Conservation (phyloP, 2,329 filamentous ascomycete genomes). For the Microsporum audouinii region DNA sequence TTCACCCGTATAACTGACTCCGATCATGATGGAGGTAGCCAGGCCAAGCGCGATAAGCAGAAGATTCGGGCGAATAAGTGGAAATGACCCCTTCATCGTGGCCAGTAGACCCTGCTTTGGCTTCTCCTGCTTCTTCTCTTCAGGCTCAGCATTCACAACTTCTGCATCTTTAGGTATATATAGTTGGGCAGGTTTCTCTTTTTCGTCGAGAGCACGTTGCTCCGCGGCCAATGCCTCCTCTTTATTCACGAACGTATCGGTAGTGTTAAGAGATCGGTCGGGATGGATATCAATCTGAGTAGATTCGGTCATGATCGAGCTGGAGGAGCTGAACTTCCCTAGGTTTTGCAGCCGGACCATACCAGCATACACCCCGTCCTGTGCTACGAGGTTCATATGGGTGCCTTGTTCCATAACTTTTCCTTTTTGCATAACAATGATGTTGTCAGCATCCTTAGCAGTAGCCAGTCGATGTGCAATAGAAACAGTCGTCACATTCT, state of each 20-base stretch:
- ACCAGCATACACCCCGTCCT: conserved; percentile 37
- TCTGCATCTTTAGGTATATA: neutral
- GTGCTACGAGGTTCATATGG: conserved; percentile 23
- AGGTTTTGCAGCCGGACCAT: conserved; percentile 39
- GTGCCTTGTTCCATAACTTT: conserved; percentile 26
- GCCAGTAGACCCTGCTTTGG: conserved; percentile 14
- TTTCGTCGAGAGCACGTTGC: neutral
- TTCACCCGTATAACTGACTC: conserved; percentile 42
- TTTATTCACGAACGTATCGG: conserved; percentile 3
- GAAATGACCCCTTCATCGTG: conserved; percentile 24
- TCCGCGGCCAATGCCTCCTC: neutral
- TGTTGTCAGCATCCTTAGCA: conserved; percentile 28
- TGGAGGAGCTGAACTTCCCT: conserved; percentile 11
- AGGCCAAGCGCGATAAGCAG: conserved; percentile 35
- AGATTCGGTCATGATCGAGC: conserved; percentile 7
- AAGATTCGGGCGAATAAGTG: conserved; percentile 33
- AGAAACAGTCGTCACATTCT: conserved; percentile 24
- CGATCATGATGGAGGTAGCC: conserved; percentile 39
- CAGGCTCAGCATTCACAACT: neutral
- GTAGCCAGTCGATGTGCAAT: conserved; percentile 30
- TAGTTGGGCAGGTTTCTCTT: neutral
- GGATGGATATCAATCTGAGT: neutral
- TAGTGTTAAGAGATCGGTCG: neutral
- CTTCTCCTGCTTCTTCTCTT: neutral
- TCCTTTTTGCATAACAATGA: conserved; percentile 27